These are phyloP conservation scores for Solioccasus polychromus DNA, from an alignment of 768 basidiomycete genomes.

Conservation along the genomic window DNA sequence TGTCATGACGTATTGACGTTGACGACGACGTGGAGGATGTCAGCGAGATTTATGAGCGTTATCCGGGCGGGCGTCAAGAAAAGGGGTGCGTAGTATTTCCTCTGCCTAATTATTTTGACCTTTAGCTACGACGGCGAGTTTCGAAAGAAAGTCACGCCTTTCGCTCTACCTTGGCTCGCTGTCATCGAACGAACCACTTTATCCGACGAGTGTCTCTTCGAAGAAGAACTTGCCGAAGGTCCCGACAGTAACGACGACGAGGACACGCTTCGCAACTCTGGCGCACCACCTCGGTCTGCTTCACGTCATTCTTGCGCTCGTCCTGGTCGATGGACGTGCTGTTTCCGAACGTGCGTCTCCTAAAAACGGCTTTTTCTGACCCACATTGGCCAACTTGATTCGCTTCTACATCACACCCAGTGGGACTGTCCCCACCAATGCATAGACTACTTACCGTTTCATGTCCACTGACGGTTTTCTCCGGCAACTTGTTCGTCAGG, in stretches of 20 bases:
- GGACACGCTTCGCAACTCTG: slow-evolving; percentile 51
- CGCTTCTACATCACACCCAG: slow-evolving; percentile 59
- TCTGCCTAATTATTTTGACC: no score
- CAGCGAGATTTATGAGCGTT: no score
- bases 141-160: slow-evolving; percentile 84
- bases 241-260: slow-evolving; percentile 46
- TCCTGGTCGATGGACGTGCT: slow-evolving; percentile 76
- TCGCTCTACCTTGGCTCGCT: slow-evolving; percentile 60
- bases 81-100: slow-evolving; percentile 48
- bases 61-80: slow-evolving; percentile 69
- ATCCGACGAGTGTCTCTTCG: slow-evolving; percentile 42
- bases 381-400: slow-evolving; percentile 45
- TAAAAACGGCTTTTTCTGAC: not conserved
- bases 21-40: no score
- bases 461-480: slow-evolving; percentile 69
- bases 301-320: slow-evolving; percentile 76
- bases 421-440: slow-evolving; percentile 48
- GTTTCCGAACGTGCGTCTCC: slow-evolving; percentile 66
- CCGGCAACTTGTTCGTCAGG: slow-evolving; percentile 58
- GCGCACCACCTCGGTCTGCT: slow-evolving; percentile 76
- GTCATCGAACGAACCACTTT: slow-evolving; percentile 62
- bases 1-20: no score
- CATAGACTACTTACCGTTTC: slow-evolving; percentile 46
- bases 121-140: slow-evolving; percentile 49
- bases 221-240: slow-evolving; percentile 51